phyloP scores from a whole-genome alignment of 2,329 filamentous ascomycete genomes.

The Paradendryphiella salina region DNA sequence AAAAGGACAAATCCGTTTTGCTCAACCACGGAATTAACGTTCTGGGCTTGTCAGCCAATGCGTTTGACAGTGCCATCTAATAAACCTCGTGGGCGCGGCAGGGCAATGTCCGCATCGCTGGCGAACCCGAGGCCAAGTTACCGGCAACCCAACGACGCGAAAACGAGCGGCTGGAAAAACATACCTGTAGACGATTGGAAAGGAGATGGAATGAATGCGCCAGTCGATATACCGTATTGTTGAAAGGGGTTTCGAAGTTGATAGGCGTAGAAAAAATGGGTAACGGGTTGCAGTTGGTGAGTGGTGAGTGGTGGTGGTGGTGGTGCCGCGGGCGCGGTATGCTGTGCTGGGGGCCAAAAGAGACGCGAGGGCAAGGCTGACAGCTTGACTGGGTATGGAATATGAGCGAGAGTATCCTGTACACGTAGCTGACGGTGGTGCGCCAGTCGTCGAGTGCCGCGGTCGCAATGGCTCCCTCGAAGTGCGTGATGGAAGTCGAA shows the following conservation, averaged over 20 bases:
- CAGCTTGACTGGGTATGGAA: background rate
- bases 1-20: slow-evolving; percentile 12
- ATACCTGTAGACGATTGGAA: slow-evolving; percentile 9
- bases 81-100: slow-evolving; percentile 16
- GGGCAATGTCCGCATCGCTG: slow-evolving; percentile 16
- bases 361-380: slow-evolving; percentile 5
- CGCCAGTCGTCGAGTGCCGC: slow-evolving; percentile 3
- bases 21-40: slow-evolving; percentile 22
- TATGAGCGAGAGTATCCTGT: no score
- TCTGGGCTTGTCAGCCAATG: slow-evolving; percentile 17
- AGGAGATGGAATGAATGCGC: background rate
- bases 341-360: slow-evolving; percentile 2
- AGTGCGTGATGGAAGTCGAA: background rate
- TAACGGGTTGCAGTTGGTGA: background rate
- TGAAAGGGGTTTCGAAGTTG: background rate
- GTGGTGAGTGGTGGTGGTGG: background rate
- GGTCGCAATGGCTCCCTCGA: slow-evolving; percentile 2
- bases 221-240: background rate
- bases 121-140: slow-evolving; percentile 15
- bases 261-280: background rate
- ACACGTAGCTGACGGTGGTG: background rate
- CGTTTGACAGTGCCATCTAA: slow-evolving; percentile 4
- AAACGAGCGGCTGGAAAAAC: slow-evolving; percentile 10
- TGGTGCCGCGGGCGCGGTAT: background rate
- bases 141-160: slow-evolving; percentile 17